Base-by-base conservation (phyloP, 1,284 basidiomycete species). In the Cryptococcus sp. region DNA sequence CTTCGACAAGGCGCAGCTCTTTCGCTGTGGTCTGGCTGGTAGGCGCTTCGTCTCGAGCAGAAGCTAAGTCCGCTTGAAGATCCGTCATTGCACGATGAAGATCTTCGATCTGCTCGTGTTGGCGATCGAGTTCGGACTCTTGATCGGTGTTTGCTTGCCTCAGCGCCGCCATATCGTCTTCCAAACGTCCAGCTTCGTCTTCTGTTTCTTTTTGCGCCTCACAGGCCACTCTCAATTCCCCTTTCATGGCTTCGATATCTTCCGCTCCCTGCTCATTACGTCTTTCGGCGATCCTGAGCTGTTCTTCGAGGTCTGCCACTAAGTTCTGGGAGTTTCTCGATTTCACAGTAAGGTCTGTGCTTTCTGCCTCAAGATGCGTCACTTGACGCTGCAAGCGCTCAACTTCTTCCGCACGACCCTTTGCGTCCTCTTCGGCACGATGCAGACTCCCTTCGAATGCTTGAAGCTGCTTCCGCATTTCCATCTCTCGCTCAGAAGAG, bases 51-150 rank as follows among this genome's bases (percentile, higher is more conserved):
- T 59, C 52, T 40, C 46, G 38, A 39, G 48, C 52, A 11, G 40
- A 29, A 3, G 54, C 55, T 5, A 61, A 29, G 25, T 65, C 61
- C 8, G 44, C 46, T 43, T 64, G 56, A 5, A 64, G 58, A 25
- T 57, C 38, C 25, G 55, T 15, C 17, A 62, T 22, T 5, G 55
- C 39, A 11, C 48, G 39, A 17, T 54, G 20, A 5, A 65, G 55
- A 29, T 65, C 55, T 22, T 65, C 55, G 43, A 64, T 59, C 29
- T 63, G 47, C n/a, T 62, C 55, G 19, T 64, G 58, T 34, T 63
- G 57, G 23, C 59, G 45, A n/a, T 41, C 46, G 17, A 65, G 46
- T 29, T 64, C 57, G 17, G 25, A 54, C 23, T 63, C 55, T 19
- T 64, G 63, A 2, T 61, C 58, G 13, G 37, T 22, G n/a, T 48